Evolutionary conservation across 2,329 filamentous ascomycete genomes (phyloP).

Genomic region (Scedosporium boydii): DNA sequence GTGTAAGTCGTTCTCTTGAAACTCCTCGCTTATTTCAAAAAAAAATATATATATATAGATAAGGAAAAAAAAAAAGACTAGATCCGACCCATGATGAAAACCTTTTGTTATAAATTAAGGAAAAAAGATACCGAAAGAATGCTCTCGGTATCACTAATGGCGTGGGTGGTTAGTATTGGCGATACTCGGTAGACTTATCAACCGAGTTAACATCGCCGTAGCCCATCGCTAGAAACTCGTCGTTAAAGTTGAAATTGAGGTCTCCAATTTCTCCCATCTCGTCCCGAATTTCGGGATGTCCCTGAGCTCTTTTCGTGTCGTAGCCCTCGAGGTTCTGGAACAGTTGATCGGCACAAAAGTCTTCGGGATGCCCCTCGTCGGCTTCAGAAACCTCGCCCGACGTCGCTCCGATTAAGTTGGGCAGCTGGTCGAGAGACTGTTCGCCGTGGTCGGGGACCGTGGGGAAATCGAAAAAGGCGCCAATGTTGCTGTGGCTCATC

Average conservation of each 20-base stretch:
- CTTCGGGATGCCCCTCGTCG: constrained; percentile 35
- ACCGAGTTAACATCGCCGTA: not conserved
- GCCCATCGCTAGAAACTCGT: constrained; percentile 1
- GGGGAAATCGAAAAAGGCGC: constrained; percentile 1
- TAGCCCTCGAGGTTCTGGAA: not conserved
- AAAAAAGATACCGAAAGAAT: not conserved
- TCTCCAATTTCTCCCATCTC: constrained; percentile 16
- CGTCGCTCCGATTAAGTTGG: constrained; percentile 23
- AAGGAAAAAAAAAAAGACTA: not conserved
- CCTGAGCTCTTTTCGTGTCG: not conserved
- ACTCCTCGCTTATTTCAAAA: constrained; percentile 7
- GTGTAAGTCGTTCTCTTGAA: constrained; percentile 6
- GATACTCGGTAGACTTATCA: constrained; percentile 1
- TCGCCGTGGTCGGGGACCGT: constrained; percentile 21
- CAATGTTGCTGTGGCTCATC: not conserved
- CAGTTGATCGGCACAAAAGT: not conserved
- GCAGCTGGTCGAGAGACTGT: constrained; percentile 31
- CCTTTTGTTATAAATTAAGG: not conserved
- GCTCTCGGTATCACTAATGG: not conserved
- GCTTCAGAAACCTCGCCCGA: constrained; percentile 60
- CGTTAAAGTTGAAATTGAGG: constrained; percentile 4
- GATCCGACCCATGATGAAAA: not conserved
- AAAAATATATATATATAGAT: not conserved
- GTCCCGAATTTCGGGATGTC: constrained; percentile 32
- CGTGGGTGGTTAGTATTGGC: not conserved